phyloP scores from a whole-genome alignment of 768 basidiomycete genomes.

The Agaricus subrufescens region DNA sequence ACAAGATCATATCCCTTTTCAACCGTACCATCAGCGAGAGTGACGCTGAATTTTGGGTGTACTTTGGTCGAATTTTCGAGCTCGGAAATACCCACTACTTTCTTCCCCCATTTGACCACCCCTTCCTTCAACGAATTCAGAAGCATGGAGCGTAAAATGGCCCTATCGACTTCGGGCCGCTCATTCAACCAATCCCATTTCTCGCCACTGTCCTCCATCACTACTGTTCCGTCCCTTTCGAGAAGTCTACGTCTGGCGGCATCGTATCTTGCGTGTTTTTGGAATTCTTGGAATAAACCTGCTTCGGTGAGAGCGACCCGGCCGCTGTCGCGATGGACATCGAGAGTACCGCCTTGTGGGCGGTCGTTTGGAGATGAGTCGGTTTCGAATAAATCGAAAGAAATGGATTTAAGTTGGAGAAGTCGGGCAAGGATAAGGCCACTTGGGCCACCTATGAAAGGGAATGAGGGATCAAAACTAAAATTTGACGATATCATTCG shows the following conservation, averaged over 20 bases:
- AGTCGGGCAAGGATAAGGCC: constrained; percentile 23
- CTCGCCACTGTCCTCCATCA: constrained; percentile 5
- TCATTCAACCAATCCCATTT: constrained; percentile 1
- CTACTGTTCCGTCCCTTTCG: constrained; percentile 11
- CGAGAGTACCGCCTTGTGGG: too few relatives aligned
- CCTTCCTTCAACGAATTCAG: constrained; percentile 18
- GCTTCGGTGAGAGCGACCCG: not conserved
- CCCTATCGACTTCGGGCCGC: constrained; percentile 22
- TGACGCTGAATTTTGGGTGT: constrained; percentile 10
- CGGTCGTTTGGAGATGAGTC: constrained; percentile 10
- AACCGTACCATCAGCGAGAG: constrained; percentile 9
- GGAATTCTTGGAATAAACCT: constrained; percentile 19
- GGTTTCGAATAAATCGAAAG: constrained; percentile 18
- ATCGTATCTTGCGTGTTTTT: constrained; percentile 15
- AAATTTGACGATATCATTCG: too few relatives aligned
- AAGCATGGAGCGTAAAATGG: constrained; percentile 19
- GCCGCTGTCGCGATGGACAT: too few relatives aligned
- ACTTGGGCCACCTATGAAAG: constrained; percentile 16
- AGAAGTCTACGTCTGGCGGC: constrained; percentile 13
- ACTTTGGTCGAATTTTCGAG: not conserved
- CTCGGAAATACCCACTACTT: constrained; percentile 11
- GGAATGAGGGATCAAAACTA: not conserved
- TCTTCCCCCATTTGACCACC: constrained; percentile 17
- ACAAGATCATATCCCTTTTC: constrained; percentile 17
- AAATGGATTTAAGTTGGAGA: constrained; percentile 12